A percentile compares a stretch with the other conserved stretches of the same genome.
Conservation (phyloP, 805 yeast species). For the Saccharomycopsis javanensis region DNA sequence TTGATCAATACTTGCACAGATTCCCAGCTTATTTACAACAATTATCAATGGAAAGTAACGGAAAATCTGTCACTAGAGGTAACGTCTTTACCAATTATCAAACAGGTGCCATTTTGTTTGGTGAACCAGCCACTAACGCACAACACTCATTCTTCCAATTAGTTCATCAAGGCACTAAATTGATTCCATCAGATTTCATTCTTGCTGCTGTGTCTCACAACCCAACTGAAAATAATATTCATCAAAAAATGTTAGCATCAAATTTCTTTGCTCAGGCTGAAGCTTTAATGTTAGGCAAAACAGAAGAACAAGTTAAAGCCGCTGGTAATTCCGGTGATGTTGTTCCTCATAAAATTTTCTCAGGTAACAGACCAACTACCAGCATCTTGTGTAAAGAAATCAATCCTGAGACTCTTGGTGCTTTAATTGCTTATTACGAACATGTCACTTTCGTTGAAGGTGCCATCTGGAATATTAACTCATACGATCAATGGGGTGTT, state of each 20-base stretch:
- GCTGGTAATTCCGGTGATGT: conserved; percentile 85
- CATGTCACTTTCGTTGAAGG: conserved; percentile 97
- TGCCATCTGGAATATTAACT: conserved; percentile 98
- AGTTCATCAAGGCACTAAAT: conserved; percentile 97
- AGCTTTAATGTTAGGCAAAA: conserved; percentile 94
- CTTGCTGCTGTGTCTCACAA: conserved; percentile 96
- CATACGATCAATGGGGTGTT: conserved; percentile 99
- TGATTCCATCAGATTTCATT: conserved; percentile 94
- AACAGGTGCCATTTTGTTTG: conserved; percentile 91
- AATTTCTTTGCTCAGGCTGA: conserved; percentile 98
- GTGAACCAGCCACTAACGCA: conserved; percentile 98
- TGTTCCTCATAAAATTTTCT: conserved; percentile 91
- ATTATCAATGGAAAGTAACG: conserved; percentile 97
- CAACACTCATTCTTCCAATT: conserved; percentile 99
- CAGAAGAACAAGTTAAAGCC: conserved; percentile 67
- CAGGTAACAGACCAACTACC: conserved; percentile 98
- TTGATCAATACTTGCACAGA: conserved; percentile 97
- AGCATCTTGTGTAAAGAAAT: conserved; percentile 91
- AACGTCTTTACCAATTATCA: conserved; percentile 87
- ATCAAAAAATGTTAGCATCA: conserved; percentile 97
- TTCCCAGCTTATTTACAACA: conserved; percentile 99
- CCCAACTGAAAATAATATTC: conserved; percentile 89
- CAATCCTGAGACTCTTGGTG: conserved; percentile 93
- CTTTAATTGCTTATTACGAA: conserved; percentile 96
- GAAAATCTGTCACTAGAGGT: conserved; percentile 93